Conservation (phyloP, 805 yeast species). For the Metschnikowia gelsemii region DNA sequence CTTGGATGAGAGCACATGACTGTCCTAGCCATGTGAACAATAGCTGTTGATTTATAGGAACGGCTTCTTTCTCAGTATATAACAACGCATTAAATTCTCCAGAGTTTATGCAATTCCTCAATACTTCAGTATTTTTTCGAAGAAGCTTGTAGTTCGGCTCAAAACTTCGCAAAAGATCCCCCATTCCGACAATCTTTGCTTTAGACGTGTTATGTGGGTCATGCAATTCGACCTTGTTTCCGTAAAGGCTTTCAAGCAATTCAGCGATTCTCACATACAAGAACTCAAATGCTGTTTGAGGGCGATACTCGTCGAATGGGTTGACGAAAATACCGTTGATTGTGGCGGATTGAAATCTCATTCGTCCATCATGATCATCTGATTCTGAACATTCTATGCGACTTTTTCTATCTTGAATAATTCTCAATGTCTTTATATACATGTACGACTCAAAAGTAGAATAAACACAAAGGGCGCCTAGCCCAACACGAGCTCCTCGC, state of each 20-base stretch:
- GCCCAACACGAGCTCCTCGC: conserved; percentile 38
- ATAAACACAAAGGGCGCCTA: conserved; percentile 51
- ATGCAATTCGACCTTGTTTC: conserved; percentile 37
- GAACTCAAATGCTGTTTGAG: conserved; percentile 87
- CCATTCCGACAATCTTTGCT: conserved; percentile 44
- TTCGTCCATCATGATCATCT: neutral
- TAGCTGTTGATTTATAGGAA: conserved; percentile 38
- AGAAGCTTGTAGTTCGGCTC: conserved; percentile 55
- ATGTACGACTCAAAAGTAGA: conserved; percentile 65
- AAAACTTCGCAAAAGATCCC: conserved; percentile 56
- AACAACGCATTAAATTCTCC: conserved; percentile 22
- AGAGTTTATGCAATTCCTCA: conserved; percentile 27
- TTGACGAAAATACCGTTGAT: conserved; percentile 81
- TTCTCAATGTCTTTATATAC: conserved; percentile 51
- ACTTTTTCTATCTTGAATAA: conserved; percentile 40
- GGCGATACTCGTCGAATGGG: conserved; percentile 87
- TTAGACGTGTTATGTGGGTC: conserved; percentile 31
- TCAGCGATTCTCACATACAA: conserved; percentile 70
- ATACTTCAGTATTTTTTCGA: conserved; percentile 32
- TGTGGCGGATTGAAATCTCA: conserved; percentile 36
- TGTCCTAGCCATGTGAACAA: conserved; percentile 93
- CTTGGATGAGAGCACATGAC: conserved; percentile 73
- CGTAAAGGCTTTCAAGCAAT: conserved; percentile 55
- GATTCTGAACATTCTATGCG: conserved; percentile 1
- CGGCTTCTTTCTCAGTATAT: conserved; percentile 3